A percentile compares a stretch with the other conserved stretches of the same genome.
Evolutionary conservation across 306 rosid species (phyloP).

Genomic region (Fragaria vesca): DNA sequence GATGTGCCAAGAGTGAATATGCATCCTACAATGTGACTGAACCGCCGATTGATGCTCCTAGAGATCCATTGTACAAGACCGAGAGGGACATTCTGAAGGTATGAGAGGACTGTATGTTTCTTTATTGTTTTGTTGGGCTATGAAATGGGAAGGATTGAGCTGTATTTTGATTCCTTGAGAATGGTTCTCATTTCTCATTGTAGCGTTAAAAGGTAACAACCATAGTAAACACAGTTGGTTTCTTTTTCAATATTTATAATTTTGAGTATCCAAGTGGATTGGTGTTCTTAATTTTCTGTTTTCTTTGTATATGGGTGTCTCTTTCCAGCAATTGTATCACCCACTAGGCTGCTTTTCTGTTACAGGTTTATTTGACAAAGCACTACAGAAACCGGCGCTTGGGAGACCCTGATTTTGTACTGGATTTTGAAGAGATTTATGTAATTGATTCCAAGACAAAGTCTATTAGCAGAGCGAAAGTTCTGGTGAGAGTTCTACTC

Average conservation of each 20-base stretch:
- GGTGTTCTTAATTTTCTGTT: neutral
- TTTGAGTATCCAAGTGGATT: neutral
- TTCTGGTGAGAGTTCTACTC: conserved; percentile 53
- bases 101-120: conserved; percentile 1
- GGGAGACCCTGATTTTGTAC: conserved; percentile 79
- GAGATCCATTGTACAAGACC: conserved; percentile 84
- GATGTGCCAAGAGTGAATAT: conserved; percentile 82
- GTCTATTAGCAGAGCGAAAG: conserved; percentile 86
- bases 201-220: neutral
- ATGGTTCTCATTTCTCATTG: neutral
- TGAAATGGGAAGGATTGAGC: neutral
- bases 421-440: conserved; percentile 93
- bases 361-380: conserved; percentile 85
- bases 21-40: conserved; percentile 82
- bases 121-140: neutral
- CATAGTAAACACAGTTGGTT: neutral
- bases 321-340: conserved; percentile 8
- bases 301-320: neutral
- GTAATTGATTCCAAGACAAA: conserved; percentile 82
- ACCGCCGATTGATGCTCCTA: conserved; percentile 91
- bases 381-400: conserved; percentile 78
- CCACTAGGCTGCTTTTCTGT: conserved; percentile 21
- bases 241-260: neutral
- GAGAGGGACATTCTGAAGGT: conserved; percentile 83
- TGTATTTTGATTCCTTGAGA: neutral